These are phyloP conservation scores for Lactifluus piperatus DNA, from an alignment of 768 basidiomycete genomes.

Conservation along the genomic window DNA sequence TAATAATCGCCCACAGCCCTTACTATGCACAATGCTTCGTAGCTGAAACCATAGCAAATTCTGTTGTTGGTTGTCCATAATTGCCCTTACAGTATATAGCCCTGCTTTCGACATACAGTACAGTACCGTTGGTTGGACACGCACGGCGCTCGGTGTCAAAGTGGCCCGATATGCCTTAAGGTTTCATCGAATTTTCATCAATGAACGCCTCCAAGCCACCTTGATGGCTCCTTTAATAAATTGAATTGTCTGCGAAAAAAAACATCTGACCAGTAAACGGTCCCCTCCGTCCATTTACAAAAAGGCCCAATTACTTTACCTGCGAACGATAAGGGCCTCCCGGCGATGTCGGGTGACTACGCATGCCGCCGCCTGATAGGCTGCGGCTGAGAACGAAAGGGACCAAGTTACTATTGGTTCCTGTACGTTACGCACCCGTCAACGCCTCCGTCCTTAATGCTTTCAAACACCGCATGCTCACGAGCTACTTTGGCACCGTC, in stretches of 20 bases:
- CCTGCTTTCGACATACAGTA: background rate
- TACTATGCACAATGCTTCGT: background rate
- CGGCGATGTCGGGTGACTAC: background rate
- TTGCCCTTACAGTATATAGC: background rate
- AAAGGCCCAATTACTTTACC: background rate
- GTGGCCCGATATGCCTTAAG: background rate
- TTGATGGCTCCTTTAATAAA: background rate
- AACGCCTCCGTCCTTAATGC: background rate
- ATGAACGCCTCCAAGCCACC: background rate
- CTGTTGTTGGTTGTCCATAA: too few species aligned
- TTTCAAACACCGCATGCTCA: slow-evolving; percentile 15
- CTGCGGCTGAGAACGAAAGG: background rate
- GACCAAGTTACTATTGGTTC: background rate
- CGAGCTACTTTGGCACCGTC: background rate
- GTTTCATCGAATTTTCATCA: slow-evolving; percentile 7
- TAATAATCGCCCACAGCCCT: too few species aligned
- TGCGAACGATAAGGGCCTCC: background rate
- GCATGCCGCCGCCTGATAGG: background rate
- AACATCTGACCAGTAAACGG: background rate
- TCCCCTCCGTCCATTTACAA: background rate
- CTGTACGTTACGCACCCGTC: background rate
- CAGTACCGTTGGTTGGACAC: too few species aligned
- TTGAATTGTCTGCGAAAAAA: background rate
- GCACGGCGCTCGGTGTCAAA: too few species aligned
- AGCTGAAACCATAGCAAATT: background rate